These are phyloP conservation scores for Fusarium succisae DNA, from an alignment of 2,329 filamentous ascomycete genomes.

Conservation along the genomic window DNA sequence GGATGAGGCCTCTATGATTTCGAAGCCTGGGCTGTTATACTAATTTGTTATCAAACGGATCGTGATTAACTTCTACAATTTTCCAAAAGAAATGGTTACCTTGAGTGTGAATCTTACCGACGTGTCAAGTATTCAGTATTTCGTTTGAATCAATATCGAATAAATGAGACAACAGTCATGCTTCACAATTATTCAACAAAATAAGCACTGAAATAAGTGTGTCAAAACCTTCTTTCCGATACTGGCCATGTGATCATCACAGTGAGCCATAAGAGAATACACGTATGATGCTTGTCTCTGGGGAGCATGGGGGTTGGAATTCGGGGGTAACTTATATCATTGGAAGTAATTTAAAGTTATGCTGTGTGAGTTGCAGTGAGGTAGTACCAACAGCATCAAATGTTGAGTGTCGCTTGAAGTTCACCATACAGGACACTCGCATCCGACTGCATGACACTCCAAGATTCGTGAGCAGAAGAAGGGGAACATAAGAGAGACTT, in stretches of 20 bases:
- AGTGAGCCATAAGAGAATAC: not conserved
- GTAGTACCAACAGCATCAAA: not conserved
- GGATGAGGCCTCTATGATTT: no score
- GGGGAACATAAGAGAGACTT: not conserved
- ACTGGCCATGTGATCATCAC: not conserved
- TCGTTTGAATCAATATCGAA: no score
- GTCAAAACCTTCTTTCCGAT: not conserved
- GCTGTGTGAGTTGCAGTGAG: not conserved
- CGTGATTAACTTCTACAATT: not conserved
- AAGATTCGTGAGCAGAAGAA: not conserved
- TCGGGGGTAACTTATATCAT: no score
- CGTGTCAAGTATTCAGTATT: not conserved
- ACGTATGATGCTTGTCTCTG: not conserved
- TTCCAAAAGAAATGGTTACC: not conserved
- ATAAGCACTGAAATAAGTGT: no score
- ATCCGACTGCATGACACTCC: not conserved
- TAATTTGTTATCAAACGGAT: not conserved
- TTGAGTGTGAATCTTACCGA: not conserved
- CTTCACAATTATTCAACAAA: not conserved
- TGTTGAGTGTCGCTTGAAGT: not conserved
- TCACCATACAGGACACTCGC: not conserved
- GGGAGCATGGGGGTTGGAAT: not conserved
- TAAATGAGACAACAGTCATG: not conserved
- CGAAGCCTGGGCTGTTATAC: not conserved
- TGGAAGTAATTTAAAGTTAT: no score